A percentile compares a stretch with the other conserved stretches of the same genome.
These are phyloP conservation scores for Fusarium sp. DNA, from an alignment of 2,329 filamentous ascomycete genomes.

Conservation along the genomic window DNA sequence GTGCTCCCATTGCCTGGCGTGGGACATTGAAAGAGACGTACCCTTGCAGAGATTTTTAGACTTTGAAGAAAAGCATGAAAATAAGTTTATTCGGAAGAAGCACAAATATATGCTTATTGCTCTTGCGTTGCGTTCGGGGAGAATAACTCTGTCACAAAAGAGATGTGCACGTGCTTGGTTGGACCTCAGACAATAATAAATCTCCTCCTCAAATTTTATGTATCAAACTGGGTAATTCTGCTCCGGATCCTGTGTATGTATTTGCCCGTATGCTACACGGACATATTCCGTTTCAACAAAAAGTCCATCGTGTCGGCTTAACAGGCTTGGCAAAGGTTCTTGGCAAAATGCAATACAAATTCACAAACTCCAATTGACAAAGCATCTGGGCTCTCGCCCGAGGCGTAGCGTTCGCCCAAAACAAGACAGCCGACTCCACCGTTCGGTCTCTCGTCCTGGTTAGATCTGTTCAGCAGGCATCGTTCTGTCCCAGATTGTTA, in stretches of 20 bases:
- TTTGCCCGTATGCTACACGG: background rate
- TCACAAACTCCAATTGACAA: no score
- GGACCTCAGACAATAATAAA: background rate
- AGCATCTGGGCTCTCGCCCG: background rate
- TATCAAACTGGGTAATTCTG: background rate
- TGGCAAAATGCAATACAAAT: background rate
- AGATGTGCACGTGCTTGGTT: constrained; percentile 6
- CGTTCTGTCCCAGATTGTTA: background rate
- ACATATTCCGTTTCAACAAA: background rate
- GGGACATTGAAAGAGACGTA: background rate
- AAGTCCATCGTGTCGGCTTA: background rate
- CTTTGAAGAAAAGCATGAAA: background rate
- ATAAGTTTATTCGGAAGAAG: constrained; percentile 15
- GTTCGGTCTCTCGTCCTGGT: constrained; percentile 28
- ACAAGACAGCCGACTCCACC: constrained; percentile 5
- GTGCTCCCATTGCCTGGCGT: constrained; percentile 9
- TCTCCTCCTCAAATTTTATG: background rate
- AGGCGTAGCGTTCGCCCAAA: background rate
- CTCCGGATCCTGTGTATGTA: background rate
- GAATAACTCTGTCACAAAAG: background rate
- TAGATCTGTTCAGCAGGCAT: background rate
- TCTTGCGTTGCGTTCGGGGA: no score
- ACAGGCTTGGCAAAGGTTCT: background rate
- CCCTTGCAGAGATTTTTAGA: constrained; percentile 11
- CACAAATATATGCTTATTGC: constrained; percentile 9